Conservation (phyloP, 331 rosid genomes). For the Malus hybrid region DNA sequence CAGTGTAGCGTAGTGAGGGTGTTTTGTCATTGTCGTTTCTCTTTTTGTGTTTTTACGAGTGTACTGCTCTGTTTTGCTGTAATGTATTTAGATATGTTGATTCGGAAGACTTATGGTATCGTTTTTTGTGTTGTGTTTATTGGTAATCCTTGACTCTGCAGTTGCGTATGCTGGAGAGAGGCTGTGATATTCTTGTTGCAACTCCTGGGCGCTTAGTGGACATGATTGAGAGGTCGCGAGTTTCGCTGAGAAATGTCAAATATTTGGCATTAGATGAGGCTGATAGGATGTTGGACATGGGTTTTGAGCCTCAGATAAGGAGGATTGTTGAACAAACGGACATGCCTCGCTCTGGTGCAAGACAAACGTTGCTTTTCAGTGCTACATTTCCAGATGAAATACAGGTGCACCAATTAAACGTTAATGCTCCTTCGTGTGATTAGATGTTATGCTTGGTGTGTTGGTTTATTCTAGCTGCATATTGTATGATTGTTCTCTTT, state of each 20-base stretch:
- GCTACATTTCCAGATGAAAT: slow-evolving; percentile 33
- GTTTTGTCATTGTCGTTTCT: too few relatives aligned
- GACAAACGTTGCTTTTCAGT: slow-evolving; percentile 38
- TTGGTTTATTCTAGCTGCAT: not conserved
- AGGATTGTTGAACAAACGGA: slow-evolving; percentile 24
- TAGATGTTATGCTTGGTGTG: not conserved
- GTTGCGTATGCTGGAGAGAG: slow-evolving; percentile 32
- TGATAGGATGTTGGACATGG: slow-evolving; percentile 43
- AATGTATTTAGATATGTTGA: too few relatives aligned
- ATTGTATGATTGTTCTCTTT: not conserved
- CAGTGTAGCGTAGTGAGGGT: too few relatives aligned
- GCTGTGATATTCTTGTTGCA: slow-evolving; percentile 33
- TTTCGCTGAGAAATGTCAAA: slow-evolving; percentile 21
- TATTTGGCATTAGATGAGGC: slow-evolving; percentile 35
- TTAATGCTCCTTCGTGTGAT: not conserved
- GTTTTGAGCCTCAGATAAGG: slow-evolving; percentile 33
- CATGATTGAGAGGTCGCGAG: slow-evolving; percentile 24
- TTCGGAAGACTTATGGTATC: too few relatives aligned
- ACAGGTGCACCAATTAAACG: slow-evolving; percentile 18
- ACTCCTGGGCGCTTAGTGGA: slow-evolving; percentile 38
- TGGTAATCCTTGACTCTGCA: not conserved
- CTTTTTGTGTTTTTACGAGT: too few relatives aligned
- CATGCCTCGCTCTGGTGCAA: slow-evolving; percentile 27
- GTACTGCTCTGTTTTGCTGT: too few relatives aligned
- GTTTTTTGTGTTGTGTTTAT: too few relatives aligned